These are phyloP conservation scores for Corynespora cassiicola DNA, from an alignment of 2,329 filamentous ascomycete genomes.

Conservation along the genomic window DNA sequence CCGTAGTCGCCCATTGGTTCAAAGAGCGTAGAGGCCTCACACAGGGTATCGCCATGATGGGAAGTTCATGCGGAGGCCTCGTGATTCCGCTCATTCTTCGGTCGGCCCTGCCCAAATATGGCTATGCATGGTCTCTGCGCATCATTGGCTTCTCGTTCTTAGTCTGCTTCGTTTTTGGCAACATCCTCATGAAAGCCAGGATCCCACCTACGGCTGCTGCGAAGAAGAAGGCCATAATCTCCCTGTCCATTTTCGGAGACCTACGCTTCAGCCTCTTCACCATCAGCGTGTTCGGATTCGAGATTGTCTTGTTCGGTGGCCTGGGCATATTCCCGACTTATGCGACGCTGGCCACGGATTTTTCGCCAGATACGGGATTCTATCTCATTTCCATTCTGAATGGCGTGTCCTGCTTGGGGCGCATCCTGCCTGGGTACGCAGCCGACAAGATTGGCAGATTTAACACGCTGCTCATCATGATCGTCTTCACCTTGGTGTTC, in stretches of 20 bases:
- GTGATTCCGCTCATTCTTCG: conserved; percentile 44
- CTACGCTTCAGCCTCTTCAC: conserved; percentile 44
- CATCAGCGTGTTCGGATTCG: conserved; percentile 42
- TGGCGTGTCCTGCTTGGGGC: conserved; percentile 48
- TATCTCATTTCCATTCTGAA: conserved; percentile 49
- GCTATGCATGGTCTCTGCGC: conserved; percentile 46
- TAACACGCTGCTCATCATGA: conserved; percentile 48
- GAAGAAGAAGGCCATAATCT: conserved; percentile 44
- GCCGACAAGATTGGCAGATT: conserved; percentile 50
- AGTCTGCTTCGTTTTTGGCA: conserved; percentile 38
- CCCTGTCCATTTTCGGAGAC: conserved; percentile 39
- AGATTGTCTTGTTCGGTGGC: conserved; percentile 49
- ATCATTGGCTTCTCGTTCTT: conserved; percentile 47
- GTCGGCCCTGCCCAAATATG: conserved; percentile 39
- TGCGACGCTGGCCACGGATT: conserved; percentile 44
- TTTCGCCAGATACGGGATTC: conserved; percentile 39
- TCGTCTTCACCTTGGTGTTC: conserved; percentile 41
- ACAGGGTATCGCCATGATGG: conserved; percentile 48
- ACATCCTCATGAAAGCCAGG: conserved; percentile 42
- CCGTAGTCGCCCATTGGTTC: conserved; percentile 49
- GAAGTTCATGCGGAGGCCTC: conserved; percentile 43
- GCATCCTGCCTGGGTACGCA: conserved; percentile 47
- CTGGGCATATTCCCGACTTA: conserved; percentile 50
- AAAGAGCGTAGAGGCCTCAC: conserved; percentile 43
- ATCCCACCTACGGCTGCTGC: conserved; percentile 35